These are phyloP conservation scores for Wallacemonas collosoma DNA, from an alignment of 208 protist species.

Conservation along the genomic window DNA sequence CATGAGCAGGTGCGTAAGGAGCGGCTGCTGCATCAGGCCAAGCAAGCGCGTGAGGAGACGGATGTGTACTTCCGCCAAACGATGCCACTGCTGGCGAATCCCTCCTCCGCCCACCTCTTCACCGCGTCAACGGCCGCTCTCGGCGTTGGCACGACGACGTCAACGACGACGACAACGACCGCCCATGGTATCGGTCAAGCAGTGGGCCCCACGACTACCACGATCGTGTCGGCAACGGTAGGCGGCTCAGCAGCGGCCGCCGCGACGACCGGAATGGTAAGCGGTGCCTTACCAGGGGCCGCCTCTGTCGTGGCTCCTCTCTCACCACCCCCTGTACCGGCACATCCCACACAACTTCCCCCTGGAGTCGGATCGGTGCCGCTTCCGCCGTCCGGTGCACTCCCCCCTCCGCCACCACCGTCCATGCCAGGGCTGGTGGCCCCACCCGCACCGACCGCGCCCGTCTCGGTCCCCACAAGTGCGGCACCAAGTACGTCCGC, in stretches of 20 bases:
- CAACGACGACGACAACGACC: background rate
- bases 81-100: conserved; percentile 49
- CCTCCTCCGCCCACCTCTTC: conserved; percentile 23
- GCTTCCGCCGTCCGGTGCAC: background rate
- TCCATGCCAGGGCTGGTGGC: background rate
- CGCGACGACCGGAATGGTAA: too few species aligned
- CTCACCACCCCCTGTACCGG: conserved; percentile 1
- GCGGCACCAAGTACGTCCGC: background rate
- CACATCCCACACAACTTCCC: background rate
- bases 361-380: background rate
- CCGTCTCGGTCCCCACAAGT: background rate
- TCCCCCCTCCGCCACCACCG: conserved; percentile 20
- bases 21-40: conserved; percentile 67
- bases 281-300: too few species aligned
- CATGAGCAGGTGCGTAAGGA: conserved; percentile 78
- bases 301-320: too few species aligned
- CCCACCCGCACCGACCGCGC: background rate
- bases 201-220: background rate
- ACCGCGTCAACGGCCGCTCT: conserved; percentile 8
- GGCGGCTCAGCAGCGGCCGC: too few species aligned
- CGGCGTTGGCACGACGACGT: background rate
- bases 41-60: conserved; percentile 41
- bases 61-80: conserved; percentile 42
- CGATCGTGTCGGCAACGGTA: too few species aligned
- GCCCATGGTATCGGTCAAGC: background rate